Evolutionary conservation across 495 filamentous ascomycete species (phyloP).

Genomic region (Amphirosellinia nigrospora): DNA sequence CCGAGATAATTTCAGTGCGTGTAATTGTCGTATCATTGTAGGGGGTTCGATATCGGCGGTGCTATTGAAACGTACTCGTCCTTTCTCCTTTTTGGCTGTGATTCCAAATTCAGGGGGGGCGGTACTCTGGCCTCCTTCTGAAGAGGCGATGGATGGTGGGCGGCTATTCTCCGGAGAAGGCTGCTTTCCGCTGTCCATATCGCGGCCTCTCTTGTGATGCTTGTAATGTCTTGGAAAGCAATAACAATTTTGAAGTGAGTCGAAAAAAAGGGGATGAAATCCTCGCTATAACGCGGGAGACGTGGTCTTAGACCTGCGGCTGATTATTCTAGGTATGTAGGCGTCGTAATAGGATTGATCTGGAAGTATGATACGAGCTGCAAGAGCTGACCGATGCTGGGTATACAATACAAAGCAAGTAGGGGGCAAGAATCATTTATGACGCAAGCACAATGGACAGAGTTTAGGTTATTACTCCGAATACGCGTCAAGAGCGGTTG

Average conservation of each 20-base stretch:
- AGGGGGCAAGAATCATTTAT: background rate
- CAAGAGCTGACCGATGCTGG: background rate
- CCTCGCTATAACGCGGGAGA: background rate
- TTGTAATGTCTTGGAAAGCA: background rate
- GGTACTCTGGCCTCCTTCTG: background rate
- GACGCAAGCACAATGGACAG: constrained; percentile 18
- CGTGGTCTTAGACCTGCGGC: background rate
- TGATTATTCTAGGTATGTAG: background rate
- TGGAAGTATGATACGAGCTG: background rate
- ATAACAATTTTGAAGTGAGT: background rate
- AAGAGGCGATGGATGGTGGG: background rate
- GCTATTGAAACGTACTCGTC: constrained; percentile 42
- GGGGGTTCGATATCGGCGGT: constrained; percentile 31
- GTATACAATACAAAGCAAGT: background rate
- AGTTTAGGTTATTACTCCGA: constrained; percentile 17
- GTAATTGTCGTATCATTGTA: background rate
- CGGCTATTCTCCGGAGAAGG: constrained; percentile 9
- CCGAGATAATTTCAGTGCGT: background rate
- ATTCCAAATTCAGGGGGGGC: background rate
- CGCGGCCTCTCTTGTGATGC: background rate
- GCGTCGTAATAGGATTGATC: background rate
- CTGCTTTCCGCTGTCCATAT: constrained; percentile 14
- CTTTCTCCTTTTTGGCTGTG: constrained; percentile 35
- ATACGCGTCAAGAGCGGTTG: background rate
- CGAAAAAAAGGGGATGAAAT: background rate